These are phyloP conservation scores for Talaromyces thailandensis DNA, from an alignment of 495 filamentous ascomycete species.

Conservation along the genomic window DNA sequence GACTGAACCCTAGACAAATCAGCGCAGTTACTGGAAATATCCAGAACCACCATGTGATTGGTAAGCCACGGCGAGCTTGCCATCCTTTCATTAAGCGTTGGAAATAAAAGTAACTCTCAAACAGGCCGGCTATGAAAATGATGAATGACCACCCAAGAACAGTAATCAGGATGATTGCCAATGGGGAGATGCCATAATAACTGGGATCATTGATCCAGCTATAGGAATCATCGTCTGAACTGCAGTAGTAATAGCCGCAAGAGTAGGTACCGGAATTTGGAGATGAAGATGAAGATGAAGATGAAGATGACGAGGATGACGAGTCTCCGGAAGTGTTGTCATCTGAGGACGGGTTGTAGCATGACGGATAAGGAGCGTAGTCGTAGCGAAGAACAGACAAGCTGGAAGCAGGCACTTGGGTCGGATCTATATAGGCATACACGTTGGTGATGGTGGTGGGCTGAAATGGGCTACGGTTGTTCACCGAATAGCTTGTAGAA, in stretches of 20 bases:
- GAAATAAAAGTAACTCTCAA: slow-evolving; percentile 43
- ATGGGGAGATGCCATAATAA: slow-evolving; percentile 19
- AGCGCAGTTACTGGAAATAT: slow-evolving; percentile 24
- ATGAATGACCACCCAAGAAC: slow-evolving; percentile 30
- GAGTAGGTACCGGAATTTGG: background rate
- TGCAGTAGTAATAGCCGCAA: slow-evolving; percentile 10
- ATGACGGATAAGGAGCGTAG: slow-evolving; percentile 11
- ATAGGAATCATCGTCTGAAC: slow-evolving; percentile 8
- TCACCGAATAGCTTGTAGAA: slow-evolving; percentile 22
- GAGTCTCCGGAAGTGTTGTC: slow-evolving; percentile 6
- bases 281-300: slow-evolving; percentile 5
- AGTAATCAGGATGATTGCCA: slow-evolving; percentile 27
- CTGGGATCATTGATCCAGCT: slow-evolving; percentile 20
- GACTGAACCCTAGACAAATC: slow-evolving; percentile 30
- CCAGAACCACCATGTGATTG: slow-evolving; percentile 35
- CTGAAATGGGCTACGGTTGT: slow-evolving; percentile 16
- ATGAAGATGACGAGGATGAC: slow-evolving; percentile 6
- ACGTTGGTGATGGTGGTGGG: slow-evolving; percentile 21
- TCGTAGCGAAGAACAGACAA: slow-evolving; percentile 16
- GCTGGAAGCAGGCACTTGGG: slow-evolving; percentile 17
- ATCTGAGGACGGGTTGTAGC: slow-evolving; percentile 4
- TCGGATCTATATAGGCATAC: slow-evolving; percentile 22
- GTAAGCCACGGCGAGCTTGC: slow-evolving; percentile 36
- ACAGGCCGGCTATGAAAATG: slow-evolving; percentile 36
- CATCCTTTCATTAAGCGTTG: slow-evolving; percentile 42